Conservation (phyloP, 768 basidiomycete genomes). For the Chalciporus pseudorubinellus region DNA sequence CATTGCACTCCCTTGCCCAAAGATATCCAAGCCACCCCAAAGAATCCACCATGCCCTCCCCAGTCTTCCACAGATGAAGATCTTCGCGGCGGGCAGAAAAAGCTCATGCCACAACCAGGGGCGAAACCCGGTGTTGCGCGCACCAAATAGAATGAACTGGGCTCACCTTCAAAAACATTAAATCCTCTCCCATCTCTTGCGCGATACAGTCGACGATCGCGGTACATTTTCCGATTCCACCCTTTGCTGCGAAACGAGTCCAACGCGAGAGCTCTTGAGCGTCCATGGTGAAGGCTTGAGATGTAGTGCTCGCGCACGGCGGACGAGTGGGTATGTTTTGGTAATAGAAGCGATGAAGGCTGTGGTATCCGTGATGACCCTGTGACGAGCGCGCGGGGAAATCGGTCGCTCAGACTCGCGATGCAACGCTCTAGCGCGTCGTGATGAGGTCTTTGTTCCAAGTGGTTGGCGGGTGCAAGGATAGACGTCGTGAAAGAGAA, state of each 20-base stretch:
- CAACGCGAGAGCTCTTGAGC: conserved; percentile 71
- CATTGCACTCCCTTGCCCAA: too few species aligned
- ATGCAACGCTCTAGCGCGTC: background rate
- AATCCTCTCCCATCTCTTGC: conserved; percentile 60
- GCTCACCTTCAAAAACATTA: conserved; percentile 84
- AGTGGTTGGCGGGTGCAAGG: background rate
- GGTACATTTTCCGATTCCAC: conserved; percentile 79
- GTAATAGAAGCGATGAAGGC: too few species aligned
- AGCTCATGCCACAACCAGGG: too few species aligned
- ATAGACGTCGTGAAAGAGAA: background rate
- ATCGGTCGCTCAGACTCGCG: background rate
- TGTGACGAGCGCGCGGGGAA: background rate
- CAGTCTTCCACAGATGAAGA: too few species aligned
- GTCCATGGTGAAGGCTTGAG: conserved; percentile 46
- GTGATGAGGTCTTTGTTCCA: background rate
- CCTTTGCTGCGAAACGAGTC: conserved; percentile 83
- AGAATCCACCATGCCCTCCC: too few species aligned
- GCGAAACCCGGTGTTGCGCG: background rate
- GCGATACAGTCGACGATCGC: conserved; percentile 76
- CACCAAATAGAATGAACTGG: background rate
- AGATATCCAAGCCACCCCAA: too few species aligned
- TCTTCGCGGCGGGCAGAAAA: too few species aligned
- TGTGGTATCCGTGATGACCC: background rate
- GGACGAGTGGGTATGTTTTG: background rate
- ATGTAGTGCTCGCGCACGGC: background rate